A percentile compares a stretch with the other conserved stretches of the same genome.
Evolutionary conservation across 2,329 filamentous ascomycete genomes (phyloP).

Genomic region (Geosmithia flava): DNA sequence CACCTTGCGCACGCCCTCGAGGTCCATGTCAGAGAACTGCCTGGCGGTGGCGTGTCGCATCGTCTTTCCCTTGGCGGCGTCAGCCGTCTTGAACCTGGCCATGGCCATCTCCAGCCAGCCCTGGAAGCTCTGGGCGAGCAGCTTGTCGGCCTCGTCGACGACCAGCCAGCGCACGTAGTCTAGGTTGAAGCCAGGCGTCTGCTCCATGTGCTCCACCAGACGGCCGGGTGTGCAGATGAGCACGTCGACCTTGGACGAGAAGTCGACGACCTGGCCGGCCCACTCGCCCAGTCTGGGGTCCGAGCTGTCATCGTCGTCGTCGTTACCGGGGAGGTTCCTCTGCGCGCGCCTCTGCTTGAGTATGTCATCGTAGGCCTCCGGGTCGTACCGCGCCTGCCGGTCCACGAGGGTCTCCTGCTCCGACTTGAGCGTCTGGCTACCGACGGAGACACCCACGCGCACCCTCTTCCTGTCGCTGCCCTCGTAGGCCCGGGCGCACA

Average conservation of each 20-base stretch:
- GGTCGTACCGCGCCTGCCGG: slow-evolving; percentile 48
- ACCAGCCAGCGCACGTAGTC: slow-evolving; percentile 76
- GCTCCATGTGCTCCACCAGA: slow-evolving; percentile 79
- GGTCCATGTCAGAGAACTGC: slow-evolving; percentile 39
- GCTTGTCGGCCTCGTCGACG: slow-evolving; percentile 86
- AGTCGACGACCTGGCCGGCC: slow-evolving; percentile 44
- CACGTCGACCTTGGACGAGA: slow-evolving; percentile 67
- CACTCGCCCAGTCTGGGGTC: slow-evolving; percentile 20
- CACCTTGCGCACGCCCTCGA: slow-evolving; percentile 58
- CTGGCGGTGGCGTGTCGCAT: slow-evolving; percentile 32
- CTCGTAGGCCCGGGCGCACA: slow-evolving; percentile 54
- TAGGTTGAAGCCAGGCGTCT: slow-evolving; percentile 71
- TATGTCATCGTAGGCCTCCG: slow-evolving; percentile 30
- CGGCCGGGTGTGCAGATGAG: slow-evolving; percentile 86
- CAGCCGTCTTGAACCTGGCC: slow-evolving; percentile 39
- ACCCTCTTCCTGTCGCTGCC: slow-evolving; percentile 49
- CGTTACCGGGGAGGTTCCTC: not conserved
- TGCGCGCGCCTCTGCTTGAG: slow-evolving; percentile 1
- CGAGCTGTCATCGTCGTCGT: not conserved
- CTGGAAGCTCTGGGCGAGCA: slow-evolving; percentile 85
- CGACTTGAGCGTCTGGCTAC: slow-evolving; percentile 61
- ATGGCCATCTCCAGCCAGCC: slow-evolving; percentile 73
- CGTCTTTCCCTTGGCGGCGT: not conserved
- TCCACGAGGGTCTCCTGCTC: slow-evolving; percentile 40
- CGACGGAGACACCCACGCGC: slow-evolving; percentile 71